Conservation (phyloP, 1,284 basidiomycete genomes). For the Melampsora larici-populina region DNA sequence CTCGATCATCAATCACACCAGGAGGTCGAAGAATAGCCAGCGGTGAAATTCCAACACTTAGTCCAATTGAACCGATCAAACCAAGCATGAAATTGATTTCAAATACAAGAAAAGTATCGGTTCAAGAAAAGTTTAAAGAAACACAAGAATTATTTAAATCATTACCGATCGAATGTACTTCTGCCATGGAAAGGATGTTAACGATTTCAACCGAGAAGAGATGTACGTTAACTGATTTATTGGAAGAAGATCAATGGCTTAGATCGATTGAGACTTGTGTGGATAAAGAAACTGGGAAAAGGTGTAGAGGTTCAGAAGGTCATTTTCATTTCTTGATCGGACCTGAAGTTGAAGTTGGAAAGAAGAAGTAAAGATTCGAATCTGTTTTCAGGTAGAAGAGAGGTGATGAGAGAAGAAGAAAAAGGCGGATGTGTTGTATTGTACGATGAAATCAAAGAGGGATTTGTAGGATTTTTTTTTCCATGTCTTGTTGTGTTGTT, state of each 20-base stretch:
- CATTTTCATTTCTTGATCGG: constrained; percentile 20
- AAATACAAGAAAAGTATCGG: not conserved
- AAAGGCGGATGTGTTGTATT: too few relatives aligned
- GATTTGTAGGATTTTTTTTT: not conserved
- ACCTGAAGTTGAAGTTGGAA: not conserved
- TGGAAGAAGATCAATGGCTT: constrained; percentile 60
- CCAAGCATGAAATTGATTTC: not conserved
- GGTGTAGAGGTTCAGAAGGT: not conserved
- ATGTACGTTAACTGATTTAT: constrained; percentile 87
- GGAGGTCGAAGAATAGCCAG: not conserved
- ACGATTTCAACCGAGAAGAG: constrained; percentile 81
- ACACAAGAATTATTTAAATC: not conserved
- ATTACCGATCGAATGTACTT: constrained; percentile 55
- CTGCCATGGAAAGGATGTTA: constrained; percentile 88
- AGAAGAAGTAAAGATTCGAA: not conserved
- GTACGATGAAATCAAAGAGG: too few relatives aligned
- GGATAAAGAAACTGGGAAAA: not conserved
- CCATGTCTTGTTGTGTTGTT: not conserved
- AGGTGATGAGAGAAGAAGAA: too few relatives aligned
- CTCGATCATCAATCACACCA: not conserved
- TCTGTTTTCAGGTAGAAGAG: too few relatives aligned
- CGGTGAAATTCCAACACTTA: not conserved
- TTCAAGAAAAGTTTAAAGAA: not conserved
- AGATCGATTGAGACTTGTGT: constrained; percentile 26
- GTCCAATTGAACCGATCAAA: constrained; percentile 2